Evolutionary conservation across 164 flowering plant species (phyloP), one percentile per base, ranked within the genome.

Genomic region (Chimonanthus praecox): DNA sequence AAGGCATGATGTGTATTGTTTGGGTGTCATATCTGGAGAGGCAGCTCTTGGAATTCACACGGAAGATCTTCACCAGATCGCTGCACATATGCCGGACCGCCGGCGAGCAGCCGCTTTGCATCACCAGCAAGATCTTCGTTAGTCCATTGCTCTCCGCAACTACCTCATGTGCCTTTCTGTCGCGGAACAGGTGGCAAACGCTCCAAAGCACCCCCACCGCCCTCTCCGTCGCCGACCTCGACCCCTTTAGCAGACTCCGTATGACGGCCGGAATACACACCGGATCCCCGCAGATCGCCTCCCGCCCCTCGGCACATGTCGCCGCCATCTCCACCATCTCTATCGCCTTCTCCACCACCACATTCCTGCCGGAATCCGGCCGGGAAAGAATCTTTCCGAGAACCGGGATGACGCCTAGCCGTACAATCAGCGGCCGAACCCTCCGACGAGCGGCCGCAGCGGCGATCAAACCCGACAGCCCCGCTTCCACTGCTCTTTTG

Each of bases 1-100:
- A 94, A 43, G 98, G 98, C 92, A 88, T 94, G 72, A 94, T 92
- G 71, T 94, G 94, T 16, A 91, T 87, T 9, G 94, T 85, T 58
- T 92, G 88, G 2, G 97, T 90, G 68, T 92, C 95, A 71, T 92
- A 92, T 65, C 87, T 75, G 2, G 89, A 82, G 6, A 92, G 78
- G 67, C 90, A 82, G 3, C 89, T 80, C 80, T 87, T 87, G 0
- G 87, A 87, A 68, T 80, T 77, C 8, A 83, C 84, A 70, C 92
- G 74, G 43, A 91, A 88, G 2, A 90, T 82, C 84, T 89, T 92
- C 58, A 94, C 74, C 79, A 94, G 67, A 72, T 94, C 99, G 4
- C 78, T 71, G 47, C 88, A 78, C 97, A 94, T 91, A 72, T 83
- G 88, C 69, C 90, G 75, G 4, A 87, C 91, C 6, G 82, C 73